phyloP scores from a whole-genome alignment of 1,139 yeast species.

The Debaryomyces udenii region DNA sequence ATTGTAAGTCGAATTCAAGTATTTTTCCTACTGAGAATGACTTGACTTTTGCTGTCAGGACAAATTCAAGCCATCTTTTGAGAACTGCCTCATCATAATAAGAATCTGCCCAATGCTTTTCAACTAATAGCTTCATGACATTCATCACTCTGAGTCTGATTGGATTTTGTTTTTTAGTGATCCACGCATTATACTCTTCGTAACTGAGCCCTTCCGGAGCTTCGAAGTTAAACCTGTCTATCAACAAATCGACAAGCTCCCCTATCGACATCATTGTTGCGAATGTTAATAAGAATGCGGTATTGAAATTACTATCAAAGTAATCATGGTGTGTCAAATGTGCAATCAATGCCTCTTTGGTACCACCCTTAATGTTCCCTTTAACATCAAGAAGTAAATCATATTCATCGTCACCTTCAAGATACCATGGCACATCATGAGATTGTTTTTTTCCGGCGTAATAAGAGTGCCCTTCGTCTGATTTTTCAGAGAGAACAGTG shows the following conservation, averaged over 20 bases:
- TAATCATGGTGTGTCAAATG: constrained; percentile 81
- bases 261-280: constrained; percentile 73
- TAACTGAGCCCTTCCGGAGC: constrained; percentile 90
- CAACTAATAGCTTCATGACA: constrained; percentile 70
- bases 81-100: constrained; percentile 55
- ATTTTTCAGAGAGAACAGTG: constrained; percentile 45
- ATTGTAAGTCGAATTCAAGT: constrained; percentile 28
- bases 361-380: constrained; percentile 84
- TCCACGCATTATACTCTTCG: constrained; percentile 84
- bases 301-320: constrained; percentile 68
- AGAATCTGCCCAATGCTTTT: constrained; percentile 75
- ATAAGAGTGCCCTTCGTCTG: constrained; percentile 41
- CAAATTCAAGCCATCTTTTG: constrained; percentile 59
- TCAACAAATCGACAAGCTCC: constrained; percentile 63
- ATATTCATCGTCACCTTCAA: constrained; percentile 76
- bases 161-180: constrained; percentile 67
- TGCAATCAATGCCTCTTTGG: constrained; percentile 77
- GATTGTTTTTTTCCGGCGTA: constrained; percentile 40
- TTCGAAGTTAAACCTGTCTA: constrained; percentile 66
- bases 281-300: constrained; percentile 74
- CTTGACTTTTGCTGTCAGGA: constrained; percentile 50
- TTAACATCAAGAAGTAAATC: constrained; percentile 72
- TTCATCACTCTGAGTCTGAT: constrained; percentile 71
- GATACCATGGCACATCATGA: constrained; percentile 71
- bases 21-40: constrained; percentile 40